Base-by-base conservation (phyloP, 1,284 basidiomycete genomes). In the Neotropicomus parvogracilis region DNA sequence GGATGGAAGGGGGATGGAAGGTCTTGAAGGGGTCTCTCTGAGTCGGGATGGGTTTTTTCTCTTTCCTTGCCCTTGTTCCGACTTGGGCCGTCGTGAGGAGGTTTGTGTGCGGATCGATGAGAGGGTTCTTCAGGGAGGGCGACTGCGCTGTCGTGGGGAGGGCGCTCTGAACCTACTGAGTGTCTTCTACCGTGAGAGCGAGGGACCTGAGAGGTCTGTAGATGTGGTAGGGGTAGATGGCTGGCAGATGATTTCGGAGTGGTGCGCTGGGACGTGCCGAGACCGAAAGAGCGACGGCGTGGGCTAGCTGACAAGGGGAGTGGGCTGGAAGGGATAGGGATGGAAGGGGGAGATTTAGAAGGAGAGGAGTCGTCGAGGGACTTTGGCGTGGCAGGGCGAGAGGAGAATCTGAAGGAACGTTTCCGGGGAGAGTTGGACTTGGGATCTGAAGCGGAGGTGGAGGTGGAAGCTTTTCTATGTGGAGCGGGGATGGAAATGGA, bases 381-480 rank as follows among this genome's bases (percentile, higher is more conserved):
- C 46, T 68, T 69, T 43, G 68, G 62, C 2, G 66, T 70, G 10
- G 46, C 20, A 4, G 68, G 67, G 14, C 66, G 66, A 17, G 67
- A 66, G 20, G 54, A 29, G 6, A 67, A 29, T 48, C 63, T 62
- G 44, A 70, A 66, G n/a, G 67, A 65, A 21, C 55, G 66, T 55
- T 52, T 66, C 11, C 61, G 59, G 17, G 59, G 50, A 0, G 56
- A 52, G 10, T 43, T 54, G 11, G 13, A n/a, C 29, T 20, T 53
- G 4, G 50, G 34, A 12, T 60, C 62, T 34, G 66, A 62, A 13
- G 48, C 35, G 36, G 54, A 53, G 0, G 56, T 60, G 7, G 66
- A 65, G 12, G 58, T 51, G 26, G 67, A 67, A 0, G 35, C 28
- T 9, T 68, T 63, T 20, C 54, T 55, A 19, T 52, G 43, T 9